A percentile compares a stretch with the other conserved stretches of the same genome.
phyloP scores from a whole-genome alignment of 345 rosid species.

The Corchorus olitorius region DNA sequence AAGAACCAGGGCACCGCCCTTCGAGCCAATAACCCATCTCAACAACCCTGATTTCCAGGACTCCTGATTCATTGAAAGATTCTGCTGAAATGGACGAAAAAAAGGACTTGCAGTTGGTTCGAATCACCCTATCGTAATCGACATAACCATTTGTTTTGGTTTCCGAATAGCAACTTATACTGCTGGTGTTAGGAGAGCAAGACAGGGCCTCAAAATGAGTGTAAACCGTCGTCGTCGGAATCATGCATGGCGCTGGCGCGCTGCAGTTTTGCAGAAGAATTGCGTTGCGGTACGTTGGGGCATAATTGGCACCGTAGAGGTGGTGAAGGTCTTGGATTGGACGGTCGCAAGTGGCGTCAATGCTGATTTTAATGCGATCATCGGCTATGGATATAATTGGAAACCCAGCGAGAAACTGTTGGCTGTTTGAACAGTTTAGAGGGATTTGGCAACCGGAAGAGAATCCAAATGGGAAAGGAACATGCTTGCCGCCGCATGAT shows the following conservation, averaged over 20 bases:
- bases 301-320: slow-evolving; percentile 43
- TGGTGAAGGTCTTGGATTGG: slow-evolving; percentile 33
- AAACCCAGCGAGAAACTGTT: slow-evolving; percentile 27
- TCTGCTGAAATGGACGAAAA: slow-evolving; percentile 51
- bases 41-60: slow-evolving; percentile 42
- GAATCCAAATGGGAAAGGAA: slow-evolving; percentile 69
- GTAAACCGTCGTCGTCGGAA: slow-evolving; percentile 34
- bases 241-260: slow-evolving; percentile 18
- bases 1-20: slow-evolving; percentile 44
- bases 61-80: slow-evolving; percentile 17
- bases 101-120: slow-evolving; percentile 40
- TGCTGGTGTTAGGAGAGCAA: slow-evolving; percentile 11
- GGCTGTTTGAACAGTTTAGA: slow-evolving; percentile 40
- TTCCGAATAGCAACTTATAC: slow-evolving; percentile 41
- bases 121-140: slow-evolving; percentile 11
- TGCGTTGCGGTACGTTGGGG: slow-evolving; percentile 48
- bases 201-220: slow-evolving; percentile 36
- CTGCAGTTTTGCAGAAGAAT: slow-evolving; percentile 48
- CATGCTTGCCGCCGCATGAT: slow-evolving; percentile 34
- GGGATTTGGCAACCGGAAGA: slow-evolving; percentile 50
- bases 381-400: slow-evolving; percentile 19
- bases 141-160: slow-evolving; percentile 10
- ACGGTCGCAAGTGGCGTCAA: slow-evolving; percentile 54
- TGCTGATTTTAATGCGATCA: slow-evolving; percentile 33
- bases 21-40: slow-evolving; percentile 67